These are phyloP conservation scores for Elsinoe arachidis DNA, from an alignment of 2,329 filamentous ascomycete species.

Conservation along the genomic window DNA sequence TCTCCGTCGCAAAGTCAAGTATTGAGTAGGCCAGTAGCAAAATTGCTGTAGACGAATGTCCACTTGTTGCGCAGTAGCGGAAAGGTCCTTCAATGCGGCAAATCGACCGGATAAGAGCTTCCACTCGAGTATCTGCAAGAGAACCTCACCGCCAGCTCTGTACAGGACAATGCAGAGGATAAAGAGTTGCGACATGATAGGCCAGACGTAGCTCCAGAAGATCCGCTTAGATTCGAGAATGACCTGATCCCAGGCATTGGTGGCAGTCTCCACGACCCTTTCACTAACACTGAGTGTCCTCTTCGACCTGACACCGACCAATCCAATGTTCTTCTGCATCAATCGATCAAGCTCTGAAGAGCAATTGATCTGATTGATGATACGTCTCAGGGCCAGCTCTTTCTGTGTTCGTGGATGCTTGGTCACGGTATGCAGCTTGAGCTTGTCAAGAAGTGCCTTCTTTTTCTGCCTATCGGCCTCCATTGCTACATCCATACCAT, in stretches of 20 bases:
- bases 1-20: conserved; percentile 77
- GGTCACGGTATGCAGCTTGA: conserved; percentile 78
- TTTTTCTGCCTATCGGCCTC: conserved; percentile 56
- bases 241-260: conserved; percentile 70
- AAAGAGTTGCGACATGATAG: conserved; percentile 61
- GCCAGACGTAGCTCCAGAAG: conserved; percentile 67
- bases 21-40: conserved; percentile 98
- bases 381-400: conserved; percentile 68
- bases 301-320: conserved; percentile 72
- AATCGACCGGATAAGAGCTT: conserved; percentile 60
- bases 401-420: conserved; percentile 69
- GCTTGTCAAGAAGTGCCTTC: conserved; percentile 67
- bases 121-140: conserved; percentile 78
- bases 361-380: conserved; percentile 93
- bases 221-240: conserved; percentile 60
- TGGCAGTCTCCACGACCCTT: conserved; percentile 85
- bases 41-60: conserved; percentile 97
- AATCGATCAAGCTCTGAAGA: conserved; percentile 80
- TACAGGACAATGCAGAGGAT: conserved; percentile 72
- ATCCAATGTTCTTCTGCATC: conserved; percentile 80
- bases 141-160: conserved; percentile 68
- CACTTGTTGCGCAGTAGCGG: conserved; percentile 91
- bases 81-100: conserved; percentile 87
- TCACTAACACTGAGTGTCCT: conserved; percentile 88
- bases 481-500: conserved; percentile 62